Evolutionary conservation across 2,329 filamentous ascomycete genomes (phyloP).

Genomic region (Xylaria sp.): DNA sequence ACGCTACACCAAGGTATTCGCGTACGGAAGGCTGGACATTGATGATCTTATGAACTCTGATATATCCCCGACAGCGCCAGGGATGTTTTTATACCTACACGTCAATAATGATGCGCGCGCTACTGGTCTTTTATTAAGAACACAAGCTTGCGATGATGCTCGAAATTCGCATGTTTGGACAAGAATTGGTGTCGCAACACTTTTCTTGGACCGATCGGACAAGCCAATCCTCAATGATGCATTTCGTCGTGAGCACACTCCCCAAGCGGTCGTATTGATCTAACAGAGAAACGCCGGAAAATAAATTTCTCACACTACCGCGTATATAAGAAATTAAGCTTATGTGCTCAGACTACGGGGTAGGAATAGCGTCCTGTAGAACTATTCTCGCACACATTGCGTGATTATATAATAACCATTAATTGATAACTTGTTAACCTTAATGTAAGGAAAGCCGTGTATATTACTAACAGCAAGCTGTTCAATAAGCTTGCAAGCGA

Average conservation of each 20-base stretch:
- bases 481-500: too few relatives aligned
- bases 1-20: constrained; percentile 8
- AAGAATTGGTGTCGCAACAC: constrained; percentile 33
- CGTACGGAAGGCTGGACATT: constrained; percentile 26
- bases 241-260: constrained; percentile 14
- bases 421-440: too few relatives aligned
- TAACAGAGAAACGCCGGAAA: neutral
- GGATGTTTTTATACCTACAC: constrained; percentile 27
- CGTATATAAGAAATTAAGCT: too few relatives aligned
- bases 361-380: too few relatives aligned
- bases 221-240: constrained; percentile 24
- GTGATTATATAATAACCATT: too few relatives aligned
- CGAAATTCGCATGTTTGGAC: constrained; percentile 15
- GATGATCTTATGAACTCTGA: neutral
- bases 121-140: constrained; percentile 30
- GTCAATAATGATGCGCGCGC: constrained; percentile 30
- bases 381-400: too few relatives aligned
- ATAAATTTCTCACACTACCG: too few relatives aligned
- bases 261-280: constrained; percentile 11
- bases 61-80: neutral
- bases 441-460: too few relatives aligned
- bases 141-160: neutral
- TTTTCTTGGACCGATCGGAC: constrained; percentile 33
- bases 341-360: too few relatives aligned
- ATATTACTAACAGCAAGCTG: too few relatives aligned